A percentile compares a stretch with the other conserved stretches of the same genome.
Evolutionary conservation across 495 filamentous ascomycete genomes (phyloP).

Genomic region (Tuber microsphaerosporum): DNA sequence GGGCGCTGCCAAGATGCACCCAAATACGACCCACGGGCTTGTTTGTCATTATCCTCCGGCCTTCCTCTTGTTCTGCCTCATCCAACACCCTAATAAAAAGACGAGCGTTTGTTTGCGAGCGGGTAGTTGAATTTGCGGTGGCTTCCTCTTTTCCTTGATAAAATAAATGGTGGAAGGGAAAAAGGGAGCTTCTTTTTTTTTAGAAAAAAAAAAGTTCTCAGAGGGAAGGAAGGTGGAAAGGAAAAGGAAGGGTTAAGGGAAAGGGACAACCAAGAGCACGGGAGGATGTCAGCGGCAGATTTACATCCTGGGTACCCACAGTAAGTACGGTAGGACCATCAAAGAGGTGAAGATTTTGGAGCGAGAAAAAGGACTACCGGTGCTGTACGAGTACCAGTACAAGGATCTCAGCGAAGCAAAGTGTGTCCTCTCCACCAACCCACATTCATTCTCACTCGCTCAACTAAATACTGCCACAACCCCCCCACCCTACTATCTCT

Average conservation of each 20-base stretch:
- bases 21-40: slow-evolving; percentile 32
- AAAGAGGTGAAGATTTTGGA: neutral
- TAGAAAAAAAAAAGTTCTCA: neutral
- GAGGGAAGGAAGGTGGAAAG: slow-evolving; percentile 12
- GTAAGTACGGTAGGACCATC: neutral
- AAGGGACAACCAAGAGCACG: slow-evolving; percentile 29
- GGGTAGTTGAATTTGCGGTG: neutral
- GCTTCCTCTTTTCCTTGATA: neutral
- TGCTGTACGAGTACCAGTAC: slow-evolving; percentile 7
- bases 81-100: neutral
- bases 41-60: slow-evolving; percentile 38
- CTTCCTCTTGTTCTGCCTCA: slow-evolving; percentile 5
- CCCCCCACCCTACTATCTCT: neutral
- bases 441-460: slow-evolving; percentile 4
- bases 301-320: slow-evolving; percentile 26
- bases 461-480: neutral
- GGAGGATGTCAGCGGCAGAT: slow-evolving; percentile 37
- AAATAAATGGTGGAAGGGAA: neutral
- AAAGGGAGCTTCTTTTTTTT: neutral
- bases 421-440: neutral
- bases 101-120: neutral
- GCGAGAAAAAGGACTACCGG: slow-evolving; percentile 13
- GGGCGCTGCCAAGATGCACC: slow-evolving; percentile 23
- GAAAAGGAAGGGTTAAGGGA: slow-evolving; percentile 21
- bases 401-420: slow-evolving; percentile 30